Evolutionary conservation across 1,139 yeast species (phyloP).

Genomic region (Candida sanyaensis): DNA sequence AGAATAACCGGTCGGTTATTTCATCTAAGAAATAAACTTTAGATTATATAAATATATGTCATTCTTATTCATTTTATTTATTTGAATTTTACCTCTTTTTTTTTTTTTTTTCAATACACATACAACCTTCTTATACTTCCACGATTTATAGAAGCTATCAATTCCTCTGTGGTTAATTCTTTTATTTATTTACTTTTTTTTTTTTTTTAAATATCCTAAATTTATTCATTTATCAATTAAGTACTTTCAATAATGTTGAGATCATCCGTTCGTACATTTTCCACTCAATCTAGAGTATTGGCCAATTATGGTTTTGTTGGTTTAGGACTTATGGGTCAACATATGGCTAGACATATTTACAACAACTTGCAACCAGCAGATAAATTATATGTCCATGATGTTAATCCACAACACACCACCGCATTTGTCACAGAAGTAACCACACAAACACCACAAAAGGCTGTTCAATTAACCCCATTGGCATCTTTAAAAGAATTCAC

Average conservation of each 20-base stretch:
- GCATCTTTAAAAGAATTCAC: constrained; percentile 30
- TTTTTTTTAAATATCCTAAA: neutral
- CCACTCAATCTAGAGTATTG: constrained; percentile 17
- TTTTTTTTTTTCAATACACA: too few species aligned
- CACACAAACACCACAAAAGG: constrained; percentile 24
- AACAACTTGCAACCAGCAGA: constrained; percentile 42
- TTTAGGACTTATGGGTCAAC: constrained; percentile 62
- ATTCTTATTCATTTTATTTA: too few species aligned
- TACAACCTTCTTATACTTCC: too few species aligned
- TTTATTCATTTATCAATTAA: neutral
- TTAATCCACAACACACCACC: constrained; percentile 31
- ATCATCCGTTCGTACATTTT: constrained; percentile 22
- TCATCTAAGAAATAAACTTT: neutral
- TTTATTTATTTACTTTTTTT: too few species aligned
- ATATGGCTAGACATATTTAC: constrained; percentile 58
- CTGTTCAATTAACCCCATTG: constrained; percentile 23
- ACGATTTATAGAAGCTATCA: too few species aligned
- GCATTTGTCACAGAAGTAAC: constrained; percentile 29
- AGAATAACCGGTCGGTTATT: constrained; percentile 3
- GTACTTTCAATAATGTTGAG: constrained; percentile 6
- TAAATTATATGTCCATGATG: constrained; percentile 47
- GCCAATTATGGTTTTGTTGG: constrained; percentile 56
- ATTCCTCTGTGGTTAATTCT: too few species aligned
- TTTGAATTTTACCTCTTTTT: too few species aligned
- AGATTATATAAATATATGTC: too few species aligned